These are phyloP conservation scores for Geotrichum candidum DNA, from an alignment of 1,139 yeast genomes.

Conservation along the genomic window DNA sequence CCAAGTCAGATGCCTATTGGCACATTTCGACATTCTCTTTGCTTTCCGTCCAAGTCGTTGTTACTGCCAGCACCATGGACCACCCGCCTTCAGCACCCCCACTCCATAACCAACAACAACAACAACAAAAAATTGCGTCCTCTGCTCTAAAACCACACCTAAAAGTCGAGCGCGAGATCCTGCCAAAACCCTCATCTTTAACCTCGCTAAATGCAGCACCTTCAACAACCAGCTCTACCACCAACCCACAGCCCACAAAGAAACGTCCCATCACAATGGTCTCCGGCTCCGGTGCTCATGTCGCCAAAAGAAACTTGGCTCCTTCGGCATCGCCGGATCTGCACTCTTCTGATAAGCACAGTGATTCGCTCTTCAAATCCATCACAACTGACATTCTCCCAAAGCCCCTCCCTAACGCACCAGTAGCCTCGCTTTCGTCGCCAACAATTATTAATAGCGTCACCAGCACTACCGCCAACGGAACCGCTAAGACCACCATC, in stretches of 20 bases:
- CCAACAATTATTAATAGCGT: no score
- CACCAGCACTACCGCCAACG: neutral
- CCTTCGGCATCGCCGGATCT: neutral
- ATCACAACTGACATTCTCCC: neutral
- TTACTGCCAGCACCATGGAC: neutral
- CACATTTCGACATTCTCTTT: neutral
- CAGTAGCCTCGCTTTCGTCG: neutral
- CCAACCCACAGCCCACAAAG: neutral
- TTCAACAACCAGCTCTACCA: neutral
- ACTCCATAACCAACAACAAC: neutral
- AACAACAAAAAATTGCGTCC: neutral
- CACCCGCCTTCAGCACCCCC: neutral
- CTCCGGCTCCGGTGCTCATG: neutral
- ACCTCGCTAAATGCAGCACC: neutral
- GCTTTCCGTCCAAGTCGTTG: neutral
- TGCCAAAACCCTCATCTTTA: neutral
- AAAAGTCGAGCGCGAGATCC: neutral
- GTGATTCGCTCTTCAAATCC: neutral
- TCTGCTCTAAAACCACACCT: neutral
- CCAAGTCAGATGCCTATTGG: neutral
- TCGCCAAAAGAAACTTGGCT: neutral
- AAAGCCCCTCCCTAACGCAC: neutral
- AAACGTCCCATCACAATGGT: conserved; percentile 3
- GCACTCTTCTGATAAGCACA: neutral
- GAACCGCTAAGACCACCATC: neutral